A percentile compares a stretch with the other conserved stretches of the same genome.
Evolutionary conservation across 768 basidiomycete species (phyloP).

Genomic region (Rhodocollybia butyracea): DNA sequence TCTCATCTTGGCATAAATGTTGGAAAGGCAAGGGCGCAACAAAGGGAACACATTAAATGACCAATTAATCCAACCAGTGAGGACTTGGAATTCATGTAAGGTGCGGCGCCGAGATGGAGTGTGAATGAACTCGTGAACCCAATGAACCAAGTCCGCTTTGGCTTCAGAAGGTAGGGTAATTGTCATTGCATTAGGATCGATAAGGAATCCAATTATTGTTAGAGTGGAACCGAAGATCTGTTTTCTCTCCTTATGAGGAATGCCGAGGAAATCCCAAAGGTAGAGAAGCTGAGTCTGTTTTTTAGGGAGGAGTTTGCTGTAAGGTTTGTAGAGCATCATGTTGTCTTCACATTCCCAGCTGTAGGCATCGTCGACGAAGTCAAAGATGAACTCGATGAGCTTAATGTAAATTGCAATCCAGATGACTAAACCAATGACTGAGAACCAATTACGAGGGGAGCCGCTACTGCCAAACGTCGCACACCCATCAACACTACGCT

Average conservation of each 20-base stretch:
- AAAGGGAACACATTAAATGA: slow-evolving; percentile 23
- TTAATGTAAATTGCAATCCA: slow-evolving; percentile 26
- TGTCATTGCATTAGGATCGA: slow-evolving; percentile 22
- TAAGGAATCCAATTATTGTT: slow-evolving; percentile 26
- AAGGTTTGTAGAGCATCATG: slow-evolving; percentile 17
- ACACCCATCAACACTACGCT: slow-evolving; percentile 21
- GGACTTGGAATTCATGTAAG: slow-evolving; percentile 17
- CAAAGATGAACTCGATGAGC: slow-evolving; percentile 11
- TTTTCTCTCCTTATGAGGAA: slow-evolving; percentile 21
- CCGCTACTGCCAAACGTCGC: slow-evolving; percentile 19
- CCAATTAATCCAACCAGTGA: too few relatives aligned
- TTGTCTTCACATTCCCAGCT: slow-evolving; percentile 8
- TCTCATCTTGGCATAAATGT: slow-evolving; percentile 19
- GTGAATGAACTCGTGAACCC: slow-evolving; percentile 12
- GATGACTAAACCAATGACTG: slow-evolving; percentile 22
- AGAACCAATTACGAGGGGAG: slow-evolving; percentile 14
- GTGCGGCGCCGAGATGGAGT: not conserved
- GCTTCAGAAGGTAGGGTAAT: slow-evolving; percentile 13
- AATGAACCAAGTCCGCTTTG: slow-evolving; percentile 7
- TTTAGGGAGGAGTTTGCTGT: slow-evolving; percentile 12
- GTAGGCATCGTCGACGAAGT: slow-evolving; percentile 28
- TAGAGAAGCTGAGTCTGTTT: too few relatives aligned
- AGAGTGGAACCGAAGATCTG: slow-evolving; percentile 17
- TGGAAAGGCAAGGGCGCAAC: slow-evolving; percentile 17
- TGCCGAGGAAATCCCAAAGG: slow-evolving; percentile 20